Percentiles rank a stretch among this genome's conserved stretches.
phyloP scores from a whole-genome alignment of 495 filamentous ascomycete genomes.

The Aspergillus heteromorphus region DNA sequence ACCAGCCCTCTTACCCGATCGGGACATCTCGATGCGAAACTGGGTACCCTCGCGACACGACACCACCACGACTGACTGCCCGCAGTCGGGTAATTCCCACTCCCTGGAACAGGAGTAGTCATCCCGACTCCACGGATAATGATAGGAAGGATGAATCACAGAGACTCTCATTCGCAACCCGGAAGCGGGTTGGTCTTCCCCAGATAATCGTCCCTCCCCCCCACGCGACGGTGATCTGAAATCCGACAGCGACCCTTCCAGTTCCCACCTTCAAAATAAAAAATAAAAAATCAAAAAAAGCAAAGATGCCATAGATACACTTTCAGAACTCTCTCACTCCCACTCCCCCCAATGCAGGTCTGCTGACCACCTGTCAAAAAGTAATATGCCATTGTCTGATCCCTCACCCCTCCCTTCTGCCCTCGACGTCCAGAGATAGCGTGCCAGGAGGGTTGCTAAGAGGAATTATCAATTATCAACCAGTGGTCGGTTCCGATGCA shows the following conservation, averaged over 20 bases:
- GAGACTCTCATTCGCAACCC: slow-evolving; percentile 8
- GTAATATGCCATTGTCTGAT: not conserved
- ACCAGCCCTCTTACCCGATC: not conserved
- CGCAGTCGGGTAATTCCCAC: not conserved
- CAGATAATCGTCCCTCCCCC: slow-evolving; percentile 17
- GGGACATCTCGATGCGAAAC: not conserved
- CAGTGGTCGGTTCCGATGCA: slow-evolving; percentile 8
- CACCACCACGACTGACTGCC: not conserved
- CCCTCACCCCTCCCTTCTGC: not conserved
- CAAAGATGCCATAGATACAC: too few relatives aligned
- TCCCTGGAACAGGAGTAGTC: not conserved
- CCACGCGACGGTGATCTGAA: slow-evolving; percentile 19
- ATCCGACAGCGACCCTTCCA: not conserved
- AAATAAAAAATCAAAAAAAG: too few relatives aligned
- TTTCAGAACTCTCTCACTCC: too few relatives aligned
- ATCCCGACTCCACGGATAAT: not conserved
- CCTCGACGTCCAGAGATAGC: slow-evolving; percentile 13
- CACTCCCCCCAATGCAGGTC: slow-evolving; percentile 1
- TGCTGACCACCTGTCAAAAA: slow-evolving; percentile 9
- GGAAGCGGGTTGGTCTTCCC: slow-evolving; percentile 9
- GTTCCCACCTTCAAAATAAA: too few relatives aligned
- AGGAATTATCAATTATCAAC: slow-evolving; percentile 26
- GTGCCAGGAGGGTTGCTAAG: slow-evolving; percentile 16
- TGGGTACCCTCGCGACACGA: too few relatives aligned
- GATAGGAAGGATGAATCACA: slow-evolving; percentile 11